Evolutionary conservation across 441 rosid genomes (phyloP).

Genomic region (Kokia cookei): DNA sequence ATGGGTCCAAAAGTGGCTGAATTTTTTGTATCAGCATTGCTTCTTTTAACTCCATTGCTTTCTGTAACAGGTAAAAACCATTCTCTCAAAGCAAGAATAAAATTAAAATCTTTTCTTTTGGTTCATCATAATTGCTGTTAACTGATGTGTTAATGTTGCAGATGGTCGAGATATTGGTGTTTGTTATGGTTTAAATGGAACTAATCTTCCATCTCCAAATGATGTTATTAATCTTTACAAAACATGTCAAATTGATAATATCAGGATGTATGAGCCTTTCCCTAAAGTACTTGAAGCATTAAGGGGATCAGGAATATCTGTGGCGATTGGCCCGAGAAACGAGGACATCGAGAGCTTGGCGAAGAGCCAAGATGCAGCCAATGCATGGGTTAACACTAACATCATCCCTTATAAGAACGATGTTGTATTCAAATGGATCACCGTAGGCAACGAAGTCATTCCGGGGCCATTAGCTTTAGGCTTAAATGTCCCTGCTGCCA

Average conservation of each 20-base stretch:
- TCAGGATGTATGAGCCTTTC: conserved; percentile 22
- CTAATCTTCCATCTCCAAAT: conserved; percentile 25
- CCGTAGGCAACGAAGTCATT: conserved; percentile 25
- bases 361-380: neutral
- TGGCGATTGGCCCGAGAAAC: conserved; percentile 15
- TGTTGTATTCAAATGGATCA: conserved; percentile 10
- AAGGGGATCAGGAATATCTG: conserved; percentile 6
- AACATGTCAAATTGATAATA: neutral
- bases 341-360: conserved; percentile 17
- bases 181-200: conserved; percentile 21
- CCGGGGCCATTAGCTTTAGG: neutral
- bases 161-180: conserved; percentile 11
- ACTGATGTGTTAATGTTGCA: neutral
- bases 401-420: conserved; percentile 18
- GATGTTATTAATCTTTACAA: conserved; percentile 9
- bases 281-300: conserved; percentile 16
- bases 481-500: conserved; percentile 3
- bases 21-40: too few relatives aligned
- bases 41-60: too few relatives aligned
- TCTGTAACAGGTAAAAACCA: too few relatives aligned
- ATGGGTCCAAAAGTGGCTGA: too few relatives aligned
- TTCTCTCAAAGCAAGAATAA: too few relatives aligned
- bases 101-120: too few relatives aligned
- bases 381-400: conserved; percentile 13
- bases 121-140: too few relatives aligned